A percentile compares a stretch with the other conserved stretches of the same genome.
Evolutionary conservation across 805 yeast species (phyloP).

Genomic region (Blastobotrys robertii): DNA sequence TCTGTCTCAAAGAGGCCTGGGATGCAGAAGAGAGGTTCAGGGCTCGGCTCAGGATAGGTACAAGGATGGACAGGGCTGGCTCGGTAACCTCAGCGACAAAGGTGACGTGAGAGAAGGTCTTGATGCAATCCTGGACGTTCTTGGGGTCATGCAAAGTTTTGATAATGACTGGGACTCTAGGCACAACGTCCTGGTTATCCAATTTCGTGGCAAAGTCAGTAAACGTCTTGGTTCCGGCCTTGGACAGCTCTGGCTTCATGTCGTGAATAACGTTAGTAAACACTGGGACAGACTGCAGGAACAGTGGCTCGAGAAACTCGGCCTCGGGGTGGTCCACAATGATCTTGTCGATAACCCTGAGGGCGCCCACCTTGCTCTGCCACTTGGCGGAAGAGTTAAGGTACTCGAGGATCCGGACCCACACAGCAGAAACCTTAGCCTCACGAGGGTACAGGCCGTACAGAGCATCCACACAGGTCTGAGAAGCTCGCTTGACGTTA

Average conservation of each 20-base stretch:
- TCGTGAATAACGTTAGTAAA: constrained; percentile 87
- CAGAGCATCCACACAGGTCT: constrained; percentile 60
- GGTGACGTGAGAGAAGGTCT: constrained; percentile 83
- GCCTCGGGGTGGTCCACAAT: constrained; percentile 64
- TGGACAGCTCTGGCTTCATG: constrained; percentile 91
- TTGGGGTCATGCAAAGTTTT: constrained; percentile 85
- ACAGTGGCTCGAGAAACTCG: constrained; percentile 75
- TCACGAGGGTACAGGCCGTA: constrained; percentile 65
- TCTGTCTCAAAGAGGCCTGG: constrained; percentile 93
- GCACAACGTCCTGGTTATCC: constrained; percentile 86
- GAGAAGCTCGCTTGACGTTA: constrained; percentile 79
- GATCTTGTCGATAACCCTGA: constrained; percentile 62
- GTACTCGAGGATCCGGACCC: constrained; percentile 52
- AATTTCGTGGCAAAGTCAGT: constrained; percentile 65
- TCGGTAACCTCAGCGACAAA: constrained; percentile 98
- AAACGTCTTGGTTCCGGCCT: constrained; percentile 67
- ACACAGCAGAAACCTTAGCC: constrained; percentile 62
- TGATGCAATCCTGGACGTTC: constrained; percentile 82
- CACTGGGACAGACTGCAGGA: constrained; percentile 70
- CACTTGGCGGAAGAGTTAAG: constrained; percentile 81
- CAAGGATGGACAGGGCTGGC: constrained; percentile 82
- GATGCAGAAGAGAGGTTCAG: constrained; percentile 79
- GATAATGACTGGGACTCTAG: constrained; percentile 75
- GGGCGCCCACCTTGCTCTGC: constrained; percentile 80
- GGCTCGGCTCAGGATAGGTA: constrained; percentile 86